Base-by-base conservation (phyloP, 2,329 filamentous ascomycete species). In the Alternaria triticina region DNA sequence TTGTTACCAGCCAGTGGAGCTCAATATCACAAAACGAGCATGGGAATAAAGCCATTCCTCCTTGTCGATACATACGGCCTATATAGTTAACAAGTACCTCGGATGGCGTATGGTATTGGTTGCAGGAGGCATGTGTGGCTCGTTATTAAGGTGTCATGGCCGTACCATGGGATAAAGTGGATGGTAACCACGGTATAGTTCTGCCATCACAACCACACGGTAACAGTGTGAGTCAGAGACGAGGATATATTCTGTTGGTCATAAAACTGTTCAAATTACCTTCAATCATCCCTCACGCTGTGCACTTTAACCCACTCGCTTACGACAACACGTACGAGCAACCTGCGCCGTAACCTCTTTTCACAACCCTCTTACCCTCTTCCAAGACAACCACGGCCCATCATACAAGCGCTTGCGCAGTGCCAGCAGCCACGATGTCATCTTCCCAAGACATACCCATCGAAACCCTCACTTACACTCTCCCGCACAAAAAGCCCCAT, bases 221-320 rank as follows among this genome's bases (percentile, higher is more conserved):
- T 5, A 0, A 9, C 1, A 9, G 4, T 9, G 7, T 36, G 13
- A 36, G 0, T 5, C 13, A 36, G 33, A 36, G 8, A 15, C 33
- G 8, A 36, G 4, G n/a, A 36, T 9, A 36, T 36, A 36, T 36
- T 36, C 33, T 36, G 33, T 36, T 36, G 30, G 6, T 9, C 13
- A 0, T 36, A 36, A 4, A 33, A 33, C 30, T 3, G 30, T 15
- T 15, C 1, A 8, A 4, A 33, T 15, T 33, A 8, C 15, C 30
- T 33, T 33, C 30, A 3, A 33, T 15, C 30, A 15, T 33, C 30
- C 30, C 13, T 15, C 30, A 33, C 30, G 12, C 30, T 33, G 13
- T 33, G 8, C 13, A 33, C 13, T 33, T 33, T 13, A 33, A 0
- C 13, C 6, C 13, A 33, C 0, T 33, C 30, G 30, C 30, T 0